A percentile compares a stretch with the other conserved stretches of the same genome.
These are phyloP conservation scores for Bruguiera gymnorhiza DNA, from an alignment of 345 rosid genomes.

Conservation along the genomic window DNA sequence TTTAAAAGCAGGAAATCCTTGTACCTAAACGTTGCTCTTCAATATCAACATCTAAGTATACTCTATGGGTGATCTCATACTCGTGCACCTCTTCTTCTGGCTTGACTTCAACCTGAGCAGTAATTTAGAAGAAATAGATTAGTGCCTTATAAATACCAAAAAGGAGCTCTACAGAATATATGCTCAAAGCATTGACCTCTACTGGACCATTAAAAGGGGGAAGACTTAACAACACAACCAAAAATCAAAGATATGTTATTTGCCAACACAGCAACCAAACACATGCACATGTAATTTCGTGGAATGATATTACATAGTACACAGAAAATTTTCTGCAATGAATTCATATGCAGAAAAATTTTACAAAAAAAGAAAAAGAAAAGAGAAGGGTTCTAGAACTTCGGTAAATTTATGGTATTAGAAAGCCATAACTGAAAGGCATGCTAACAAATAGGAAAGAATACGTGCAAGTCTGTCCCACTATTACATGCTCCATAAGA, in stretches of 20 bases:
- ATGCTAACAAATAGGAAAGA: too few species aligned
- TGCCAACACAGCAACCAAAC: not conserved
- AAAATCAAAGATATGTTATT: not conserved
- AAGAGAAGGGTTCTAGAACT: too few species aligned
- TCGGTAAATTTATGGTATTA: too few species aligned
- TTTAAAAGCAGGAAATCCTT: not conserved
- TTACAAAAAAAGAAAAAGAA: too few species aligned
- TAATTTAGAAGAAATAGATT: conserved; percentile 13
- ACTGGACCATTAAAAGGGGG: not conserved
- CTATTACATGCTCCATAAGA: too few species aligned
- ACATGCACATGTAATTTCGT: not conserved
- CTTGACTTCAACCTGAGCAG: conserved; percentile 54
- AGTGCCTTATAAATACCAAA: not conserved
- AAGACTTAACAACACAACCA: conserved; percentile 2
- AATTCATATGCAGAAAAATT: not conserved
- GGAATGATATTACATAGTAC: not conserved
- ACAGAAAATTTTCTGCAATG: not conserved
- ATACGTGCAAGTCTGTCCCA: too few species aligned
- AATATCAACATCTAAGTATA: conserved; percentile 86
- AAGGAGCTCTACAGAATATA: not conserved
- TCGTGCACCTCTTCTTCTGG: conserved; percentile 53
- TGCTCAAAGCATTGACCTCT: not conserved
- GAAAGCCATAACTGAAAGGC: too few species aligned
- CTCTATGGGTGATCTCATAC: conserved; percentile 84
- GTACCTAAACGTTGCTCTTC: conserved; percentile 85